Evolutionary conservation across 495 filamentous ascomycete species (phyloP).

Genomic region (Penicillium cosmopolitanum): DNA sequence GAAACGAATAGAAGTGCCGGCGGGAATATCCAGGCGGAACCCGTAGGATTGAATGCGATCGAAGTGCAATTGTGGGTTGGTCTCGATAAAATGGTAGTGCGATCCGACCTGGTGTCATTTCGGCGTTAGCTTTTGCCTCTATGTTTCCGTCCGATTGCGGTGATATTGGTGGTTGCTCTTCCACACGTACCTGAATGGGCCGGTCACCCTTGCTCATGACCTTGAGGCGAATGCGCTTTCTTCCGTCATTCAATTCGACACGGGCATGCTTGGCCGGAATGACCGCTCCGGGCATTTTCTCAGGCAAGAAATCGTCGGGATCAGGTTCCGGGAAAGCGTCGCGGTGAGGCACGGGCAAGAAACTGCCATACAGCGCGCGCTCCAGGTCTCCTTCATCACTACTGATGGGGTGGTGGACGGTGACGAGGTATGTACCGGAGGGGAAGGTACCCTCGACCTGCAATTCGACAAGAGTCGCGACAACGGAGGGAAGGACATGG

Average conservation of each 20-base stretch:
- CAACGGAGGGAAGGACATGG: constrained; percentile 86
- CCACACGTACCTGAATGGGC: constrained; percentile 74
- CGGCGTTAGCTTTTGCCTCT: constrained; percentile 6
- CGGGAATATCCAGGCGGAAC: constrained; percentile 84
- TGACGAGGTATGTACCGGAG: constrained; percentile 91
- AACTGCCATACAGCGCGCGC: constrained; percentile 88
- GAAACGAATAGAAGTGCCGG: constrained; percentile 91
- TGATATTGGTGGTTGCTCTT: background rate
- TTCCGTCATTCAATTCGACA: constrained; percentile 73
- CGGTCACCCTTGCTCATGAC: constrained; percentile 89
- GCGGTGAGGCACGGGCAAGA: constrained; percentile 77
- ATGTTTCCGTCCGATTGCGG: background rate
- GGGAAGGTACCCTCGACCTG: constrained; percentile 95
- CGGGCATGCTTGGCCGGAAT: constrained; percentile 66
- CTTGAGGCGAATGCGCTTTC: constrained; percentile 71
- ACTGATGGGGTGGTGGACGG: constrained; percentile 87
- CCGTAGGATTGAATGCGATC: constrained; percentile 86
- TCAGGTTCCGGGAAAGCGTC: constrained; percentile 67
- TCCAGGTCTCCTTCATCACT: constrained; percentile 86
- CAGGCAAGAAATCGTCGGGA: constrained; percentile 61
- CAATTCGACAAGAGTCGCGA: constrained; percentile 74
- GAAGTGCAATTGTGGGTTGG: constrained; percentile 87
- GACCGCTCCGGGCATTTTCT: constrained; percentile 78
- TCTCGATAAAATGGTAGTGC: constrained; percentile 96
- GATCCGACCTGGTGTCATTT: constrained; percentile 71